Evolutionary conservation across 1,284 basidiomycete genomes (phyloP), one percentile per base, ranked within the genome.

Genomic region (Cutaneotrichosporon sp.): DNA sequence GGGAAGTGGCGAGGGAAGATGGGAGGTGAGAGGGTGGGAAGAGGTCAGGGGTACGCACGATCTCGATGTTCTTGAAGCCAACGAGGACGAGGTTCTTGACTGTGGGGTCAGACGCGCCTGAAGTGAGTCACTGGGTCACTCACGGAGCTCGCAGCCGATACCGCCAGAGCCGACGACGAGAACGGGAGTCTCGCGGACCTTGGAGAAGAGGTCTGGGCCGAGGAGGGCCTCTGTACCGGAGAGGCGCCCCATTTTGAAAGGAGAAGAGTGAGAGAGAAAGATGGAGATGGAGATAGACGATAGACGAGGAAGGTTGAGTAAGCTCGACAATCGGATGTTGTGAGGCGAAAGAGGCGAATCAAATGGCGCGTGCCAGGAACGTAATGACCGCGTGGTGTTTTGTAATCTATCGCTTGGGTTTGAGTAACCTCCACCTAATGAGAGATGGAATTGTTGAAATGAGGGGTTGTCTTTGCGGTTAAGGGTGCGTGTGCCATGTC

Each of bases 61-160:
- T 82, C 0, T 95, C 95, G 66, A 98, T 94, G 72, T 93, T 84
- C 33, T 89, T 90, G 70, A 98, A 97, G 22, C 95, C 95, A 5
- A 91, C 89, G 52, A 95, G 81, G 25, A 97, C 95, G 60, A 98
- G 85, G 77, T 98, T 97, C 82, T 99, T 99, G 69, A 99, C 92
- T 95, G 73, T n/a, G 5, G 11, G 6, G 49, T 62, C 16, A 60
- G 56, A 47, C 51, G 20, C 20, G 50, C 2, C 22, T 10, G 9
- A 46, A 1, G 20, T 14, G 34, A 25, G 16, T 24, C 20, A 86
- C 90, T 14, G 34, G 20, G 16, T 24, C 20, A 86, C 90, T 75
- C 74, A 93, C 92, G 80, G 16, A 99, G 85, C 82, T 99, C 97
- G 76, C 95, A 98, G 2, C 97, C 95, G 74, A 99, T 99, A 0